These are phyloP conservation scores for Nannochloris sp. DNA, from an alignment of 139 green algal species.

Conservation along the genomic window DNA sequence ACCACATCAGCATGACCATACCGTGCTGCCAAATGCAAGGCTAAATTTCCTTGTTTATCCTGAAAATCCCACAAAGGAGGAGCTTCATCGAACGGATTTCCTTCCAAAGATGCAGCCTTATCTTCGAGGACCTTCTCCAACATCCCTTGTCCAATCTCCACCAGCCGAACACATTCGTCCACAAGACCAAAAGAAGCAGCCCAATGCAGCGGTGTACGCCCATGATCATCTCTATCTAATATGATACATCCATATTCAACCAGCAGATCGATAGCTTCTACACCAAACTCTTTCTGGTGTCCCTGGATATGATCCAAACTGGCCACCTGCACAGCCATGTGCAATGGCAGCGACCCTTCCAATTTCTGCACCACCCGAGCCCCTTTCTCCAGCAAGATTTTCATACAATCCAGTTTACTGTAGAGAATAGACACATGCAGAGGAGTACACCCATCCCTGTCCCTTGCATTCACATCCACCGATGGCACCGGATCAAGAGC, in stretches of 20 bases:
- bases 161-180: slow-evolving; percentile 20
- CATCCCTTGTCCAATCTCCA: slow-evolving; percentile 14
- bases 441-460: slow-evolving; percentile 54
- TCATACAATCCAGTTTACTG: slow-evolving; percentile 34
- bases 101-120: slow-evolving; percentile 4
- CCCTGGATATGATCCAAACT: slow-evolving; percentile 19
- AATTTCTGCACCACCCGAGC: slow-evolving; percentile 25
- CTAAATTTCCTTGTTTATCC: slow-evolving; percentile 61
- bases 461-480: slow-evolving; percentile 32
- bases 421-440: slow-evolving; percentile 74
- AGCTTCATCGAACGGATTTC: neutral
- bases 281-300: slow-evolving; percentile 15
- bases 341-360: slow-evolving; percentile 58
- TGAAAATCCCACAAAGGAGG: slow-evolving; percentile 21
- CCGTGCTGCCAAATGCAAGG: slow-evolving; percentile 56
- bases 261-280: slow-evolving; percentile 30
- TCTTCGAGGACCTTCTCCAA: neutral
- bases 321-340: slow-evolving; percentile 43
- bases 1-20: slow-evolving; percentile 18
- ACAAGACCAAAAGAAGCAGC: slow-evolving; percentile 43
- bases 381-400: slow-evolving; percentile 42
- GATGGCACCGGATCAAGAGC: neutral
- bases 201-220: slow-evolving; percentile 69
- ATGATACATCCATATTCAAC: slow-evolving; percentile 36
- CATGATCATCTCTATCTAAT: slow-evolving; percentile 60